phyloP scores from a whole-genome alignment of 2,329 filamentous ascomycete genomes.

The Exophiala dermatitidis region DNA sequence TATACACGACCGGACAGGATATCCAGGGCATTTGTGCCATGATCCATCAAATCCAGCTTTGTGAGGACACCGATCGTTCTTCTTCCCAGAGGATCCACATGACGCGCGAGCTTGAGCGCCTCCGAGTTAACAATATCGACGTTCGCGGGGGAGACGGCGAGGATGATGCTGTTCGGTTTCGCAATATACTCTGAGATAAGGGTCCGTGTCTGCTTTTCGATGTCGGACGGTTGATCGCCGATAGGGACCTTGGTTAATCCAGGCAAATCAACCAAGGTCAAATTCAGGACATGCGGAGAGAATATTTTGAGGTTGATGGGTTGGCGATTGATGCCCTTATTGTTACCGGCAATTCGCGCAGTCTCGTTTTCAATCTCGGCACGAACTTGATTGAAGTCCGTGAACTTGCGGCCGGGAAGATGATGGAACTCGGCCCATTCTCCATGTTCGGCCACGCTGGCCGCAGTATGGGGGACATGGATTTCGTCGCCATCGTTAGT shows the following conservation, averaged over 20 bases:
- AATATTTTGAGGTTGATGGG: slow-evolving; percentile 99
- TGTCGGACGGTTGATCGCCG: slow-evolving; percentile 92
- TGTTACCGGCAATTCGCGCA: slow-evolving; percentile 84
- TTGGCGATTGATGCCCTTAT: slow-evolving; percentile 96
- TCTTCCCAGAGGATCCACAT: slow-evolving; percentile 90
- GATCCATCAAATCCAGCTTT: slow-evolving; percentile 97
- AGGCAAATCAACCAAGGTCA: slow-evolving; percentile 92
- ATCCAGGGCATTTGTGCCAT: slow-evolving; percentile 94
- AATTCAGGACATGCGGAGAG: slow-evolving; percentile 89
- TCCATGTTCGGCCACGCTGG: slow-evolving; percentile 59
- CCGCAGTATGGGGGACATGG: slow-evolving; percentile 67
- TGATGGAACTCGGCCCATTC: slow-evolving; percentile 97
- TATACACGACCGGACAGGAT: slow-evolving; percentile 97
- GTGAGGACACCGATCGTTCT: slow-evolving; percentile 95
- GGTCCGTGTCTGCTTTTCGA: slow-evolving; percentile 95
- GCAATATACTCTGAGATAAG: slow-evolving; percentile 97
- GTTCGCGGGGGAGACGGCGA: slow-evolving; percentile 94
- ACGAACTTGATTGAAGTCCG: slow-evolving; percentile 87
- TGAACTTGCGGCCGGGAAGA: slow-evolving; percentile 79
- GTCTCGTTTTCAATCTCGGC: slow-evolving; percentile 97
- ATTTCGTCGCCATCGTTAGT: slow-evolving; percentile 56
- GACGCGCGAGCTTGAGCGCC: slow-evolving; percentile 87
- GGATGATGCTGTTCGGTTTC: slow-evolving; percentile 96
- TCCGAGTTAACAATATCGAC: slow-evolving; percentile 98
- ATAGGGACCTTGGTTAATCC: slow-evolving; percentile 97